Evolutionary conservation across 495 filamentous ascomycete genomes (phyloP).

Genomic region (Aspergillus mulundensis): DNA sequence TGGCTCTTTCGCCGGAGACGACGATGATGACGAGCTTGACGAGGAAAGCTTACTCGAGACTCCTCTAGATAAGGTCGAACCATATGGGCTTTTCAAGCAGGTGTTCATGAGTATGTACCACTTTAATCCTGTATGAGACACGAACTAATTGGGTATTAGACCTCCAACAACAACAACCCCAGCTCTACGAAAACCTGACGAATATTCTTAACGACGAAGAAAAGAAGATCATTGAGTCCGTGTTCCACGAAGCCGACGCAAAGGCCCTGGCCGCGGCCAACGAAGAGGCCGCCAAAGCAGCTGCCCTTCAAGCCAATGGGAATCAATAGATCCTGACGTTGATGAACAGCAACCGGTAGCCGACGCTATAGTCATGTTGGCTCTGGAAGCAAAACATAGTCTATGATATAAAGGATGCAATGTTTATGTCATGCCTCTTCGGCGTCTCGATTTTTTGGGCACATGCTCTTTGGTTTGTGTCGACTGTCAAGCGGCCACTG

Average conservation of each 20-base stretch:
- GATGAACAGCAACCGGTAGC: conserved; percentile 3
- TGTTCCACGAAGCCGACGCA: conserved; percentile 74
- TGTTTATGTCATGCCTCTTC: conserved; percentile 1
- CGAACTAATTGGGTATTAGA: conserved; percentile 46
- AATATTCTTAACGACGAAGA: conserved; percentile 76
- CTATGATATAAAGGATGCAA: conserved; percentile 5
- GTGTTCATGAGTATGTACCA: conserved; percentile 71
- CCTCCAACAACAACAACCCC: conserved; percentile 85
- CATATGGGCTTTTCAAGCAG: conserved; percentile 80
- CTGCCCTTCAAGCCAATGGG: conserved; percentile 35
- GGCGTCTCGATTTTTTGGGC: conserved; percentile 5
- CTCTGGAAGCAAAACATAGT: background rate
- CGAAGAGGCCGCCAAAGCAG: conserved; percentile 28
- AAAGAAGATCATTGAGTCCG: conserved; percentile 72
- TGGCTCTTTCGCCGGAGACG: conserved; percentile 60
- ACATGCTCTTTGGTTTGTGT: background rate
- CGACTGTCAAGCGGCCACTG: conserved; percentile 12
- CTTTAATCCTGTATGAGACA: background rate
- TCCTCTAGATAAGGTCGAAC: conserved; percentile 89
- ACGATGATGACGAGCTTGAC: conserved; percentile 79
- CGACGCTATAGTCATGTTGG: conserved; percentile 3
- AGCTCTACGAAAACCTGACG: conserved; percentile 78
- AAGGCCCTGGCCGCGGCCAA: conserved; percentile 46
- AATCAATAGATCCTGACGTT: conserved; percentile 27
- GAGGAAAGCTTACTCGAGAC: conserved; percentile 91